Percentiles rank a stretch among this genome's conserved stretches.
These are phyloP conservation scores for Penicillium occitanis DNA, from an alignment of 2,329 filamentous ascomycete genomes.

Conservation along the genomic window DNA sequence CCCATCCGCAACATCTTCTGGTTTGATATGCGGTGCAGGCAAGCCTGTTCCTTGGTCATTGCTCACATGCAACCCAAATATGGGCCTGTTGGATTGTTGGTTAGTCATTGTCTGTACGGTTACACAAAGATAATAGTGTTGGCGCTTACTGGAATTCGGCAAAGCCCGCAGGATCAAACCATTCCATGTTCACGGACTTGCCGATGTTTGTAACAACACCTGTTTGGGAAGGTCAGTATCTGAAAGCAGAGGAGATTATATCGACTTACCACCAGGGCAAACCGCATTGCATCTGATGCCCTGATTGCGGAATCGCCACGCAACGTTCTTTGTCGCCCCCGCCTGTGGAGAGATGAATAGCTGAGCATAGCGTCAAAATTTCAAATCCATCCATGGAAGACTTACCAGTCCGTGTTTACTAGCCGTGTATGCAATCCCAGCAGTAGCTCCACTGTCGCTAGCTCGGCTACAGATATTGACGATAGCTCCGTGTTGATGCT, in stretches of 20 bases:
- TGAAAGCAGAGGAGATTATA: not conserved
- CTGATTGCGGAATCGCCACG: constrained; percentile 48
- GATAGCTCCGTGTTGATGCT: constrained; percentile 37
- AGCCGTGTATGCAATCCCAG: constrained; percentile 49
- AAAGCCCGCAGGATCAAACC: not conserved
- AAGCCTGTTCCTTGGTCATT: not conserved
- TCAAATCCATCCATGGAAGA: too few species aligned
- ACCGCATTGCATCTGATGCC: constrained; percentile 50
- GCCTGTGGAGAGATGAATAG: too few species aligned
- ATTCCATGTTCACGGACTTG: not conserved
- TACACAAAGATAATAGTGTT: not conserved
- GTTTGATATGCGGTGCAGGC: not conserved
- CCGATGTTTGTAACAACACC: not conserved
- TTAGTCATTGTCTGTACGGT: not conserved
- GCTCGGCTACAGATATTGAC: constrained; percentile 46
- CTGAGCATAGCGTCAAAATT: too few species aligned
- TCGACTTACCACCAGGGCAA: constrained; percentile 38
- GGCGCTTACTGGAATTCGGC: not conserved
- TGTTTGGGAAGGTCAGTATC: not conserved
- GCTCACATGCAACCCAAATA: not conserved
- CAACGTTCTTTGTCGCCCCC: constrained; percentile 51
- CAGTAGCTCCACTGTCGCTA: constrained; percentile 38
- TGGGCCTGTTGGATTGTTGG: not conserved
- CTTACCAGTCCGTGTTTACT: constrained; percentile 22
- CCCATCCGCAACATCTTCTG: not conserved